These are phyloP conservation scores for Schizopora paradoxa DNA, from an alignment of 1,284 basidiomycete species.

Conservation along the genomic window DNA sequence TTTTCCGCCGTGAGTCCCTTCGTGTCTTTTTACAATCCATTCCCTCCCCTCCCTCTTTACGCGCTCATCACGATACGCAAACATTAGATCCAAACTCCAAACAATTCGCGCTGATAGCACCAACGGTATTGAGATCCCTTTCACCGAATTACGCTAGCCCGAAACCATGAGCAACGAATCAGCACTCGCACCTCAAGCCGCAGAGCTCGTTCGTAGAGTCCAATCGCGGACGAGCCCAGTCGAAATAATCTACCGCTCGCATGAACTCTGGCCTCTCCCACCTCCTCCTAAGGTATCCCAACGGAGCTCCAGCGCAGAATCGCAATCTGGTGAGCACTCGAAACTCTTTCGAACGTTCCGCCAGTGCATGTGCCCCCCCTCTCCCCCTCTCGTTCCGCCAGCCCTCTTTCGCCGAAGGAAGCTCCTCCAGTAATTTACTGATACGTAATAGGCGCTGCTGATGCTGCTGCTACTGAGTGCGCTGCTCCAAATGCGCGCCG, in stretches of 20 bases:
- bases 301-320: background rate
- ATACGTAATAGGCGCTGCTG: background rate
- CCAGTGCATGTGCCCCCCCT: background rate
- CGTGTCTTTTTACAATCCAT: no score
- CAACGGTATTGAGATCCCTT: no score
- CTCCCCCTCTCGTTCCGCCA: background rate
- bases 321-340: background rate
- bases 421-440: background rate
- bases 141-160: no score
- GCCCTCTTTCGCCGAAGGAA: background rate
- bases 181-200: slow-evolving; percentile 26
- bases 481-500: background rate
- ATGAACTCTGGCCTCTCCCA: slow-evolving; percentile 49
- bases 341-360: background rate
- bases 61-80: no score
- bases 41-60: no score
- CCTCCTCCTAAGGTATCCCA: slow-evolving; percentile 5
- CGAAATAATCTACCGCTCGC: slow-evolving; percentile 50
- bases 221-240: slow-evolving; percentile 41
- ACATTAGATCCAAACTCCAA: no score
- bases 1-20: no score
- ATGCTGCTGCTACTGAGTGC: background rate
- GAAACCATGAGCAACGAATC: no score
- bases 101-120: no score
- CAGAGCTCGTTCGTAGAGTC: slow-evolving; percentile 38